These are phyloP conservation scores for Saturnispora quitensis DNA, from an alignment of 805 yeast genomes.

Conservation along the genomic window DNA sequence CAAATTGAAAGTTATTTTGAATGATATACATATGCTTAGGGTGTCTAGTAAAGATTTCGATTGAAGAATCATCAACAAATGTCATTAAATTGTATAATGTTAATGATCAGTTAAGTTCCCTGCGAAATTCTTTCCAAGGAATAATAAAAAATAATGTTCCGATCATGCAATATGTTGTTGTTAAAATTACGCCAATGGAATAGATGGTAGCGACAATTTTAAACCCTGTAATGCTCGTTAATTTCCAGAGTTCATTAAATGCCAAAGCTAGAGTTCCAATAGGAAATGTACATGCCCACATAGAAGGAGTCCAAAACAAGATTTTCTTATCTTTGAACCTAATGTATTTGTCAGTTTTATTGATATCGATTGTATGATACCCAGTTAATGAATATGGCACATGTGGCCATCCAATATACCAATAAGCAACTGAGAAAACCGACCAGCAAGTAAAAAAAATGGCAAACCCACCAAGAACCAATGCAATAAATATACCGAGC, in stretches of 20 bases:
- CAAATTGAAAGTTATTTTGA: not conserved
- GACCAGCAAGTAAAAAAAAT: constrained; percentile 31
- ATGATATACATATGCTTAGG: not conserved
- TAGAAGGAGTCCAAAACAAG: constrained; percentile 36
- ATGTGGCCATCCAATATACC: constrained; percentile 14
- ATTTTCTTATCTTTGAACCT: constrained; percentile 22
- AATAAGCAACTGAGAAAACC: constrained; percentile 8
- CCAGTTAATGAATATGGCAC: constrained; percentile 1
- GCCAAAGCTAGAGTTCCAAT: constrained; percentile 72
- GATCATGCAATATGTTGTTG: constrained; percentile 36
- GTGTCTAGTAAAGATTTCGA: not conserved
- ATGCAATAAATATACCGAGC: constrained; percentile 16
- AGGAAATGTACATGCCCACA: constrained; percentile 91
- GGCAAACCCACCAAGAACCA: constrained; percentile 26
- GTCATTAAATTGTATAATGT: not conserved
- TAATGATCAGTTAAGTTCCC: not conserved
- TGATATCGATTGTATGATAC: constrained; percentile 22
- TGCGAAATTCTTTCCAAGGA: constrained; percentile 17
- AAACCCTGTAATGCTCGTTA: constrained; percentile 47
- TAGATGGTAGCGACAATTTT: constrained; percentile 55
- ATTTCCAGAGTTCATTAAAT: constrained; percentile 39
- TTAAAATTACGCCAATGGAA: constrained; percentile 40
- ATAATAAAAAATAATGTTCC: constrained; percentile 26
- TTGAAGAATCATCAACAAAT: not conserved
- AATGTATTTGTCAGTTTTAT: constrained; percentile 25